Conservation (phyloP, 192 early-diverging fungal species). For the Coemansia sp. region DNA sequence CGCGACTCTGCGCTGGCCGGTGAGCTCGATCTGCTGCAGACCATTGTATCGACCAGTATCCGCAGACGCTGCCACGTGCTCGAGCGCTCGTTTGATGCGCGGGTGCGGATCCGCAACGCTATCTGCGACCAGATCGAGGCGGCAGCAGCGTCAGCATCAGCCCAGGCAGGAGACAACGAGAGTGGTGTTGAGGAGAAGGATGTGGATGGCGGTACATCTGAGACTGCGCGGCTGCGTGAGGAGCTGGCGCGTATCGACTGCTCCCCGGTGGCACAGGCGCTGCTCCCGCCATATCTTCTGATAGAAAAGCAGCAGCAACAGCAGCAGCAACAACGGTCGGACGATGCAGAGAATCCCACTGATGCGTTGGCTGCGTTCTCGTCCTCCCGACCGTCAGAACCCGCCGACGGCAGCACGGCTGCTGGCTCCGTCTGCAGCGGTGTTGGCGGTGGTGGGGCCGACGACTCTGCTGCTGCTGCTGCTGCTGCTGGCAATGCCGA, state of each 20-base stretch:
- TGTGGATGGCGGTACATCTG: not conserved
- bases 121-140: conserved; percentile 30
- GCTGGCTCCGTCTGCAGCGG: not conserved
- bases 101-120: conserved; percentile 21
- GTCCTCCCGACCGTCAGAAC: not conserved
- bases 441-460: not conserved
- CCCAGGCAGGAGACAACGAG: conserved; percentile 2
- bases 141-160: too few relatives aligned
- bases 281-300: conserved; percentile 33
- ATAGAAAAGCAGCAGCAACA: conserved; percentile 7
- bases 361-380: too few relatives aligned
- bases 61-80: conserved; percentile 56
- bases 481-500: not conserved
- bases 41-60: conserved; percentile 56
- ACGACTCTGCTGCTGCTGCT: not conserved
- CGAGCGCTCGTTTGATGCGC: conserved; percentile 30
- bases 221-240: conserved; percentile 11
- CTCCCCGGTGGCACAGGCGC: conserved; percentile 13
- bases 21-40: conserved; percentile 59
- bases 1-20: conserved; percentile 67
- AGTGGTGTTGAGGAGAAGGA: not conserved
- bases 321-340: too few relatives aligned
- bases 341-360: too few relatives aligned
- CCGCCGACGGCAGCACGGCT: not conserved
- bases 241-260: conserved; percentile 31